These are phyloP conservation scores for Aspergillus fructus DNA, from an alignment of 2,329 filamentous ascomycete species.

Conservation along the genomic window DNA sequence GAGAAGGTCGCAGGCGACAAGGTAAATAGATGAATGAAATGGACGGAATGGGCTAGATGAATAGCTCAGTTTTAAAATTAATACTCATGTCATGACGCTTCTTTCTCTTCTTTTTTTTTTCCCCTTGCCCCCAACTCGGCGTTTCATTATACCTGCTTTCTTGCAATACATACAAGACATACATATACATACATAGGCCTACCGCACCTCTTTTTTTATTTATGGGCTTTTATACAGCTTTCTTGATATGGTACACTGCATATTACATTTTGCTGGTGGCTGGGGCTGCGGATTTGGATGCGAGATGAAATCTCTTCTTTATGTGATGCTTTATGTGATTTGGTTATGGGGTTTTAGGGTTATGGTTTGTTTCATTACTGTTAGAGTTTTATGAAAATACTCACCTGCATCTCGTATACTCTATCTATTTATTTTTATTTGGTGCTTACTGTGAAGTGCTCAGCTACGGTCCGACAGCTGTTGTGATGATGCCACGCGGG, in stretches of 20 bases:
- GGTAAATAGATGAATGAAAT: background rate
- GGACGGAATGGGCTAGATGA: too few species aligned
- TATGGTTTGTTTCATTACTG: background rate
- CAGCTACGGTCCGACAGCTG: too few species aligned
- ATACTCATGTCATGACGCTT: background rate
- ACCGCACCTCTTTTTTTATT: background rate
- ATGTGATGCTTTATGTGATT: background rate
- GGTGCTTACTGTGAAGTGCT: background rate
- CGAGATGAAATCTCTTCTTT: background rate
- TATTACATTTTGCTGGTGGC: background rate
- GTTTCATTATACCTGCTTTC: background rate
- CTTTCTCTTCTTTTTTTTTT: background rate
- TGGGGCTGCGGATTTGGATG: background rate
- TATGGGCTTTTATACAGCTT: background rate
- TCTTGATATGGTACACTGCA: background rate
- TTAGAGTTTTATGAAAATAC: background rate
- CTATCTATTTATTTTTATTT: background rate
- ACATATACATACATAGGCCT: background rate
- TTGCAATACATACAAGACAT: background rate
- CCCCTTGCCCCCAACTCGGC: background rate
- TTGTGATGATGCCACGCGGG: too few species aligned
- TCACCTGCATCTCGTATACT: background rate
- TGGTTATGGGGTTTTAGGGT: background rate
- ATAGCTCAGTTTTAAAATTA: background rate
- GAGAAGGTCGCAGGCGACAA: constrained; percentile 12